Evolutionary conservation across 306 rosid genomes (phyloP).

Genomic region (Pueraria montana): DNA sequence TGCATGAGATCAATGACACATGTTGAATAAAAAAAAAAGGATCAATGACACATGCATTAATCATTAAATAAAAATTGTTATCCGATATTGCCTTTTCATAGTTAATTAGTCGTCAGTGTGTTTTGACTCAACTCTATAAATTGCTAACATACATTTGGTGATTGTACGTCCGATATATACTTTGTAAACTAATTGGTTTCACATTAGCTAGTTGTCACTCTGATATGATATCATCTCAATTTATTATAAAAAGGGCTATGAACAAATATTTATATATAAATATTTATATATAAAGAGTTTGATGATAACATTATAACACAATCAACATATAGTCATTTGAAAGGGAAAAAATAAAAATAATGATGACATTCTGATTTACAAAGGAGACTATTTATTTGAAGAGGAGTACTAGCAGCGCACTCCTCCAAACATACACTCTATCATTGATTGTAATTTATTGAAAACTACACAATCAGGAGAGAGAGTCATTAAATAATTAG

Average conservation of each 20-base stretch:
- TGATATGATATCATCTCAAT: not conserved
- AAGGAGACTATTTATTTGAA: not conserved
- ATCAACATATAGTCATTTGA: not conserved
- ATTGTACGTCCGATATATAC: not conserved
- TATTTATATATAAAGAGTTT: not conserved
- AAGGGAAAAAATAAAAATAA: not conserved
- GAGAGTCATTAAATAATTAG: too few species aligned
- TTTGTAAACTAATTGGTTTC: not conserved
- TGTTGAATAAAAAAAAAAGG: too few species aligned
- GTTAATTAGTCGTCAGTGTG: not conserved
- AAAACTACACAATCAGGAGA: too few species aligned
- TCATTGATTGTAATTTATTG: too few species aligned
- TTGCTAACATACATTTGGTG: not conserved
- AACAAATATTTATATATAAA: too few species aligned
- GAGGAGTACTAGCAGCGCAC: too few species aligned
- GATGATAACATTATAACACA: not conserved
- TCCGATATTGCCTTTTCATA: not conserved
- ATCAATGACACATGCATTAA: slow-evolving; percentile 1
- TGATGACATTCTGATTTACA: not conserved
- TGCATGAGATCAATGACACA: not conserved
- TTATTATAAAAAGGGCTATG: not conserved
- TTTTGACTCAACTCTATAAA: not conserved
- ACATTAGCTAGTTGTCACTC: not conserved
- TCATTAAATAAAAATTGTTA: slow-evolving; percentile 28
- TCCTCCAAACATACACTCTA: too few species aligned